Evolutionary conservation across 768 basidiomycete genomes (phyloP), one percentile per base, ranked within the genome.

Genomic region (Tulasnella sp.): DNA sequence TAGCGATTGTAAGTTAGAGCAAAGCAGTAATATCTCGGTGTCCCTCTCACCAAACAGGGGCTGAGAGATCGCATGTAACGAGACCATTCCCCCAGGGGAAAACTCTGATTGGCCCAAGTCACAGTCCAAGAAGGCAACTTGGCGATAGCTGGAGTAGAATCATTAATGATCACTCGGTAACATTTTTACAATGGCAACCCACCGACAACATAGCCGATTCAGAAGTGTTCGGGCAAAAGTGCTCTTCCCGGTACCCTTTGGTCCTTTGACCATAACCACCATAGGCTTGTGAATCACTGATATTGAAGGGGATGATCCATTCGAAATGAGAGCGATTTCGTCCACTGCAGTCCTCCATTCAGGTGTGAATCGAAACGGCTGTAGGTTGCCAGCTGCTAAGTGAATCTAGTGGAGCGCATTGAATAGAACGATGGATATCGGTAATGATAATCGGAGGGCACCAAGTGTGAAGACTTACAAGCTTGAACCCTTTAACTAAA

Each of bases 31-130:
- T 13, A n/a, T 44, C 24, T 21, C 32, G 34, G 34, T 15, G 34
- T 38, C 63, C 44, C 51, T 65, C 73, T 43, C 65, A 89, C 93
- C 95, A 38, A 97, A 82, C 1, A 86, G 63, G 19, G 82, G 83
- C 1, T 68, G 67, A 8, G 84, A 80, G 15, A 96, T 64, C 1
- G 95, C 64, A 68, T 83, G 85, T 27, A 99, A 72, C 0, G 89
- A 80, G 11, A 96, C 86, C 72, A 89, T 78, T 0, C 93, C 95
- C 0, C 83, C 84, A 0, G 89, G 85, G 0, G 86, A 85, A 68
- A 97, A 95, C 70, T 97, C 94, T 3, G 91, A 86, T 71, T 99
- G 95, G 17, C 95, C 95, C 3, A 89, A 66, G 71, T 99, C 95
- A 61, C 88, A 89, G 68, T 98, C 95, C 7, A 99, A 77, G 69